These are phyloP conservation scores for Fraxinus platypoda DNA, from an alignment of 305 asterid genomes.

Conservation along the genomic window DNA sequence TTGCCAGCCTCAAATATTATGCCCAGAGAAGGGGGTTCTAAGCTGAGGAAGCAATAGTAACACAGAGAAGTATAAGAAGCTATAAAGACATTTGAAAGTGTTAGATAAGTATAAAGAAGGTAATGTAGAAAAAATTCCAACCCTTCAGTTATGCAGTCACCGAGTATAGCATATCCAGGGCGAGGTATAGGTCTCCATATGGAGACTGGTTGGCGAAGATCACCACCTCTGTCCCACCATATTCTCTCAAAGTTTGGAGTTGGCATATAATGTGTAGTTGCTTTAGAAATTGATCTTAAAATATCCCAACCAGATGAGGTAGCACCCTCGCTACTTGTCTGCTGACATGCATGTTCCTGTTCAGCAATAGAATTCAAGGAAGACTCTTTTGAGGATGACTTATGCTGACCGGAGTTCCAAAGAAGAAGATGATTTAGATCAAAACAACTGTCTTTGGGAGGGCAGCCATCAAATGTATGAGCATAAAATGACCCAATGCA, in stretches of 20 bases:
- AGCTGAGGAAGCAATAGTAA: slow-evolving; percentile 45
- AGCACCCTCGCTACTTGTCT: slow-evolving; percentile 46
- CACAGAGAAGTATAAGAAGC: slow-evolving; percentile 28
- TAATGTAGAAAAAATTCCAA: slow-evolving; percentile 30
- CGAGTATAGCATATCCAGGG: slow-evolving; percentile 78
- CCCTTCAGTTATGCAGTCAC: slow-evolving; percentile 99
- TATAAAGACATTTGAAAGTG: slow-evolving; percentile 13
- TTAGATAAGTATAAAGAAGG: slow-evolving; percentile 19
- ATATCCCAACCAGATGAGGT: slow-evolving; percentile 94
- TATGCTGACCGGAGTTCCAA: slow-evolving; percentile 66
- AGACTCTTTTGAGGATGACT: slow-evolving; percentile 56
- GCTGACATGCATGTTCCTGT: slow-evolving; percentile 39
- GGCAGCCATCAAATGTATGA: slow-evolving; percentile 60
- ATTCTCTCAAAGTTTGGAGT: slow-evolving; percentile 93
- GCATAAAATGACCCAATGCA: slow-evolving; percentile 86
- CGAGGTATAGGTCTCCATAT: slow-evolving; percentile 96
- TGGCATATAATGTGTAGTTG: slow-evolving; percentile 63
- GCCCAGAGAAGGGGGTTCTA: slow-evolving; percentile 98
- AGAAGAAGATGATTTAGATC: slow-evolving; percentile 88
- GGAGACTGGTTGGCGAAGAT: slow-evolving; percentile 85
- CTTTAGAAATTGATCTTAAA: slow-evolving; percentile 79
- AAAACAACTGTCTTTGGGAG: slow-evolving; percentile 62
- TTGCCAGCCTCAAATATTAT: slow-evolving; percentile 78
- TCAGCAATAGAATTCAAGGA: slow-evolving; percentile 43
- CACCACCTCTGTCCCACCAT: slow-evolving; percentile 99